Percentiles rank a stretch among this genome's conserved stretches.
These are phyloP conservation scores for Aspergillus aculeatinus DNA, from an alignment of 2,329 filamentous ascomycete genomes.

Conservation along the genomic window DNA sequence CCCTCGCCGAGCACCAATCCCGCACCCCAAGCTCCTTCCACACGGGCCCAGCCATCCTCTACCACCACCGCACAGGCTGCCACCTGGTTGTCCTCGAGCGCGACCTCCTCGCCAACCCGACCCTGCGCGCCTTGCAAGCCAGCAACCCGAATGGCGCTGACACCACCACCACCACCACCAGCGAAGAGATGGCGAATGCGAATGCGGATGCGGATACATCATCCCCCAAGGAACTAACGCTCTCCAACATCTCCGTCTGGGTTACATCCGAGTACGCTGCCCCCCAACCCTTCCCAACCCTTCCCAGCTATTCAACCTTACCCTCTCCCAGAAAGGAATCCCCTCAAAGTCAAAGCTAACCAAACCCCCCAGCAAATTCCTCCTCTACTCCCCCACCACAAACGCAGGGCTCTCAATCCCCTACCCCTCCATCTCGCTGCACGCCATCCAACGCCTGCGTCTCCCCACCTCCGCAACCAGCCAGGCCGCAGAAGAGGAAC, in stretches of 20 bases:
- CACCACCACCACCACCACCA: conserved; percentile 11
- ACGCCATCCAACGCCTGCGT: conserved; percentile 48
- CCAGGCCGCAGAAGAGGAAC: background rate
- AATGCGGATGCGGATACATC: background rate
- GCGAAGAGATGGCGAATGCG: conserved; percentile 9
- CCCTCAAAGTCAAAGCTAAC: conserved; percentile 5
- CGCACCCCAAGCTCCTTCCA: conserved; percentile 50
- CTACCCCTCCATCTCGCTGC: conserved; percentile 50
- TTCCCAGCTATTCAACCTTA: background rate
- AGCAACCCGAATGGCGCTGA: conserved; percentile 1
- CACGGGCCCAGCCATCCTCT: conserved; percentile 46
- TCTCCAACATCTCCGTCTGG: conserved; percentile 46
- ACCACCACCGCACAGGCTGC: conserved; percentile 48
- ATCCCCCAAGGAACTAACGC: conserved; percentile 32
- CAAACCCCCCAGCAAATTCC: conserved; percentile 41
- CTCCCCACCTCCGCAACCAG: conserved; percentile 25
- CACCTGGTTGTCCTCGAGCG: conserved; percentile 45
- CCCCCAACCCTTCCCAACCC: background rate
- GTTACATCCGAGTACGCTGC: conserved; percentile 49
- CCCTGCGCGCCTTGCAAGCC: conserved; percentile 31
- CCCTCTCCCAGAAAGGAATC: background rate
- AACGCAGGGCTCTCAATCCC: conserved; percentile 45
- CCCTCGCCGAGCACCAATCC: conserved; percentile 48
- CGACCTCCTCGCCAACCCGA: conserved; percentile 38
- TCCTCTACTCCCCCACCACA: conserved; percentile 40